Evolutionary conservation across 2,329 filamentous ascomycete species (phyloP).

Genomic region (Beauveria varroae): DNA sequence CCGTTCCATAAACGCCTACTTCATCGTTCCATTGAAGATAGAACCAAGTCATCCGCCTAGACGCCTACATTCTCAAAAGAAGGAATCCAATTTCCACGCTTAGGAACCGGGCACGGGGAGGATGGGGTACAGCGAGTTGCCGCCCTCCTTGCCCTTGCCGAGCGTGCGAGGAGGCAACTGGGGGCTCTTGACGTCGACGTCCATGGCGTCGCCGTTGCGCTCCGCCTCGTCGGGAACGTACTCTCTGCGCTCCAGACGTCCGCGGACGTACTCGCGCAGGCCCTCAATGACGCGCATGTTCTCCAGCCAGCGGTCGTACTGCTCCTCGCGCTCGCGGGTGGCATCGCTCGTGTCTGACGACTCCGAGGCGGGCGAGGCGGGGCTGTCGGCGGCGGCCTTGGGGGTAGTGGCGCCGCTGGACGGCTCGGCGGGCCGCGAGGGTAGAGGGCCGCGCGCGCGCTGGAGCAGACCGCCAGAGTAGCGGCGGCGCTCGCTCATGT

Average conservation of each 20-base stretch:
- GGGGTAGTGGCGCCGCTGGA: slow-evolving; percentile 36
- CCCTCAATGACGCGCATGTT: slow-evolving; percentile 59
- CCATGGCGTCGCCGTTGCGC: slow-evolving; percentile 26
- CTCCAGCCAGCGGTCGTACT: slow-evolving; percentile 58
- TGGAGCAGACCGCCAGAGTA: slow-evolving; percentile 63
- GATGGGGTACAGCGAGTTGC: slow-evolving; percentile 31
- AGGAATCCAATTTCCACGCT: neutral
- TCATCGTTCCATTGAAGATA: neutral
- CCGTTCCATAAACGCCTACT: neutral
- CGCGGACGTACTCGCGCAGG: slow-evolving; percentile 49
- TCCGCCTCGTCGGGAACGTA: slow-evolving; percentile 33
- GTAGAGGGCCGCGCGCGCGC: slow-evolving; percentile 40
- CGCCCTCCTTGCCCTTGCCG: slow-evolving; percentile 21
- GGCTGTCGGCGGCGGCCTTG: slow-evolving; percentile 35
- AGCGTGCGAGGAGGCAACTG: slow-evolving; percentile 15
- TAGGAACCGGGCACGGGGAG: slow-evolving; percentile 31
- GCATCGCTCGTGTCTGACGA: slow-evolving; percentile 44
- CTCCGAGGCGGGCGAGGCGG: slow-evolving; percentile 46
- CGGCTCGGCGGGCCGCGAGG: slow-evolving; percentile 22
- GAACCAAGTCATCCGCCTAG: neutral
- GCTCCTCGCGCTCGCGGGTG: slow-evolving; percentile 51
- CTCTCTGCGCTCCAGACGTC: slow-evolving; percentile 49
- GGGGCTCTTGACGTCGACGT: slow-evolving; percentile 28
- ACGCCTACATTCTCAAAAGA: slow-evolving; percentile 2
- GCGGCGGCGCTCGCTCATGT: slow-evolving; percentile 54